These are phyloP conservation scores for Zymoseptoria passerinii DNA, from an alignment of 2,329 filamentous ascomycete genomes.

Conservation along the genomic window DNA sequence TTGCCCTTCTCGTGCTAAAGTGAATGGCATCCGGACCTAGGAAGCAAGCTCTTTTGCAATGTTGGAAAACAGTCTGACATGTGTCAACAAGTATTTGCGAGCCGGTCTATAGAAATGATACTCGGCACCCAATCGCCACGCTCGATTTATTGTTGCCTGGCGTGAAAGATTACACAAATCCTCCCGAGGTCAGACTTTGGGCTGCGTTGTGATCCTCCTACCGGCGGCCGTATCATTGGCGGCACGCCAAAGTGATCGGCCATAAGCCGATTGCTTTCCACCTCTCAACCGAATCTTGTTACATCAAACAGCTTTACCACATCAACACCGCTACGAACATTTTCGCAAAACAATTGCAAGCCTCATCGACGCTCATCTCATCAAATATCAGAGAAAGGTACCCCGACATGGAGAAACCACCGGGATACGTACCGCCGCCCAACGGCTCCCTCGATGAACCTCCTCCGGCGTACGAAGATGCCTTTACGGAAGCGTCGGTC, in stretches of 20 bases:
- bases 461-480: constrained; percentile 12
- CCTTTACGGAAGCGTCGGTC: constrained; percentile 1
- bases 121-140: background rate
- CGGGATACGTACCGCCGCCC: background rate
- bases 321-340: background rate
- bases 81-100: background rate
- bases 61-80: background rate
- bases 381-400: background rate
- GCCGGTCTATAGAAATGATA: background rate
- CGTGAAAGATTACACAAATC: background rate
- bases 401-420: background rate
- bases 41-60: too few species aligned
- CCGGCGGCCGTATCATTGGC: background rate
- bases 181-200: background rate
- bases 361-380: background rate
- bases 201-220: background rate
- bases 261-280: background rate
- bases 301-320: background rate
- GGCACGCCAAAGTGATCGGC: background rate
- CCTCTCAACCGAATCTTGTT: background rate
- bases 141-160: background rate
- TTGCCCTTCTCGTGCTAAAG: background rate
- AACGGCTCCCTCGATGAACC: background rate
- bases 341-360: background rate
- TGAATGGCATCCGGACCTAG: too few species aligned